Base-by-base conservation (phyloP, 306 rosid genomes). In the Fragaria iinumae region DNA sequence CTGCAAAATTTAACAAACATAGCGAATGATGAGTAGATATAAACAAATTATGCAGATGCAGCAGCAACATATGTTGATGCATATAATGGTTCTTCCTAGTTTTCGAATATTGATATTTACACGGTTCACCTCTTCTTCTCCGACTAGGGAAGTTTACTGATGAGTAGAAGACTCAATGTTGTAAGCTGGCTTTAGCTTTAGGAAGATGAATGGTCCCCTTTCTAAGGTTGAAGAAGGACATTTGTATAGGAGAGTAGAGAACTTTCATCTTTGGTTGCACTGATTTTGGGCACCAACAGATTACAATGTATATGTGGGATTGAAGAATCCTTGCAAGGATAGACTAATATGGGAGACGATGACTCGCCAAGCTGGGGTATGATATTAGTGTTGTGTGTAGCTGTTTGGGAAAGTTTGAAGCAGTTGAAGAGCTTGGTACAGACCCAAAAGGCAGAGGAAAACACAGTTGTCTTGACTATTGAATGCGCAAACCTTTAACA, bases 1-100 rank as follows among this genome's bases (percentile, higher is more conserved):
- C 96, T 93, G 91, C 48, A 77, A 65, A 59, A 48, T 49, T 41
- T 47, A 56, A 45, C 11, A 43, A 27, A 55, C 69, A 65, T 65
- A 25, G 11, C 23, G 21, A 27, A 66, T 18, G 43, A 41, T 20
- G 25, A 72, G 57, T 10, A 52, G 25, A 29, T 23, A 4, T 38
- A 6, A 74, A 13, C 1, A 41, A 16, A 4, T 60, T 27, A 11
- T 56, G 50, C 38, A 34, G 11, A 60, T 18, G 48, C 70, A 38
- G 70, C 11, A 65, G 12, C 5, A 36, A 65, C n/a, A 7, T 65
- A 3, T 16, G 68, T 65, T 34, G 68, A 63, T 63, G 70, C 23
- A 5, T 8, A 65, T 11, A 66, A 17, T 17, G 12, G 25, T 66
- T 66, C 70, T 6, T 36, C 70, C 21, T 38, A 21, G 48, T 38